Conservation (phyloP, 345 rosid genomes). For the Citrus maxima region DNA sequence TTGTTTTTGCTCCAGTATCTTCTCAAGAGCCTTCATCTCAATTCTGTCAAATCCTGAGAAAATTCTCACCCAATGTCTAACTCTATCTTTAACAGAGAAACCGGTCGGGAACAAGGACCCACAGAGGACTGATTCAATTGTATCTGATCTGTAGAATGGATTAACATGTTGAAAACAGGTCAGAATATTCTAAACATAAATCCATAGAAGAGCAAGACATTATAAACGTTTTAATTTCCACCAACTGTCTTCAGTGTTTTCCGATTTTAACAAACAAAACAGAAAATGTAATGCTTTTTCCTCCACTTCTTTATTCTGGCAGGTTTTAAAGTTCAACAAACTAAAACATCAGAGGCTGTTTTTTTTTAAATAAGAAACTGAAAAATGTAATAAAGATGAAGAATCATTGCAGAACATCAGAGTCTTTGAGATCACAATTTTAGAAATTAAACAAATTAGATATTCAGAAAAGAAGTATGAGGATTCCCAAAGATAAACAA, state of each 20-base stretch:
- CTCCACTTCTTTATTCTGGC: background rate
- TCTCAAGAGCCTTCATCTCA: constrained; percentile 87
- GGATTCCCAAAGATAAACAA: background rate
- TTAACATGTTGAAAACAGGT: constrained; percentile 14
- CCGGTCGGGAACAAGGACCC: constrained; percentile 65
- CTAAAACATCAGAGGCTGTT: background rate
- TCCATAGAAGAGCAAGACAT: background rate
- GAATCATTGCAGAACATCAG: background rate
- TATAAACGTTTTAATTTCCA: background rate
- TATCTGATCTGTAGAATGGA: constrained; percentile 77
- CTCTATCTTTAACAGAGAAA: constrained; percentile 61
- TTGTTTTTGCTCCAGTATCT: constrained; percentile 91
- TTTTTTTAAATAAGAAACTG: too few species aligned
- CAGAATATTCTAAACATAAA: background rate
- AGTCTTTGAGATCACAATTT: background rate
- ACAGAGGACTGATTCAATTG: constrained; percentile 69
- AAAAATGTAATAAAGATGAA: too few species aligned
- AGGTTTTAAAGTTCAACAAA: background rate
- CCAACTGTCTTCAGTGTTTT: background rate
- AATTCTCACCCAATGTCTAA: constrained; percentile 71
- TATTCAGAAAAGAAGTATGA: background rate
- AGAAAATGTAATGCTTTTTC: background rate
- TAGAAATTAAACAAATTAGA: background rate
- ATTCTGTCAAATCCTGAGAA: constrained; percentile 78
- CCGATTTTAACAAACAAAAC: background rate